phyloP scores from a whole-genome alignment of 106 monocot genomes.

The Allium fistulosum region DNA sequence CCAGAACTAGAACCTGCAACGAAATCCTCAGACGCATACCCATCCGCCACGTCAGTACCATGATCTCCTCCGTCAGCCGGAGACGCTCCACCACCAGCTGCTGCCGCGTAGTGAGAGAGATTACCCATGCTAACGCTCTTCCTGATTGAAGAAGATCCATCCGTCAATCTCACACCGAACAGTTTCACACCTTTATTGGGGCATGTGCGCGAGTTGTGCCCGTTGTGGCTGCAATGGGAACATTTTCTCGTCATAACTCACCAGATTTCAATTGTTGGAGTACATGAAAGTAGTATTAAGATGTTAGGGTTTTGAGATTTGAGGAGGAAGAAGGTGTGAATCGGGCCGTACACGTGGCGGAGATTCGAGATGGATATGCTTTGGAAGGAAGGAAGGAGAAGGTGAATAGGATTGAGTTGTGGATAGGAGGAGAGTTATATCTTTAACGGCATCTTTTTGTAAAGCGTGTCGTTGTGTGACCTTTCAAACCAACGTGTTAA shows the following conservation, averaged over 20 bases:
- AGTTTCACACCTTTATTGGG: constrained; percentile 37
- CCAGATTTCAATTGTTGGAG: background rate
- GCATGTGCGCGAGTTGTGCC: constrained; percentile 55
- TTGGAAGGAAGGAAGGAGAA: too few relatives aligned
- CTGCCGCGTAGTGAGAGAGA: constrained; percentile 46
- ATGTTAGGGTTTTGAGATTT: constrained; percentile 12
- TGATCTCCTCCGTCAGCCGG: constrained; percentile 35
- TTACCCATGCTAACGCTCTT: constrained; percentile 68
- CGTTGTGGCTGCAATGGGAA: constrained; percentile 55
- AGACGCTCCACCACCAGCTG: constrained; percentile 34
- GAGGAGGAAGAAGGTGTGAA: background rate
- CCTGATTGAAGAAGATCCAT: constrained; percentile 26
- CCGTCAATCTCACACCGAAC: constrained; percentile 35
- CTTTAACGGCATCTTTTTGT: too few relatives aligned
- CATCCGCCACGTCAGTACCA: constrained; percentile 20
- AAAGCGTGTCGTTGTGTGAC: too few relatives aligned
- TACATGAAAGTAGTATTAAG: background rate
- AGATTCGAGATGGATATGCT: constrained; percentile 2
- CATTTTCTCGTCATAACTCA: constrained; percentile 38
- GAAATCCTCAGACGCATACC: constrained; percentile 83
- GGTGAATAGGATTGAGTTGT: too few relatives aligned
- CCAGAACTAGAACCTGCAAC: constrained; percentile 57
- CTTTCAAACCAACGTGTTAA: too few relatives aligned
- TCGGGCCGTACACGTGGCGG: constrained; percentile 10
- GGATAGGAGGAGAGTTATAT: too few relatives aligned